Conservation (phyloP, 257 asterid species). For the Handroanthus guayacan region DNA sequence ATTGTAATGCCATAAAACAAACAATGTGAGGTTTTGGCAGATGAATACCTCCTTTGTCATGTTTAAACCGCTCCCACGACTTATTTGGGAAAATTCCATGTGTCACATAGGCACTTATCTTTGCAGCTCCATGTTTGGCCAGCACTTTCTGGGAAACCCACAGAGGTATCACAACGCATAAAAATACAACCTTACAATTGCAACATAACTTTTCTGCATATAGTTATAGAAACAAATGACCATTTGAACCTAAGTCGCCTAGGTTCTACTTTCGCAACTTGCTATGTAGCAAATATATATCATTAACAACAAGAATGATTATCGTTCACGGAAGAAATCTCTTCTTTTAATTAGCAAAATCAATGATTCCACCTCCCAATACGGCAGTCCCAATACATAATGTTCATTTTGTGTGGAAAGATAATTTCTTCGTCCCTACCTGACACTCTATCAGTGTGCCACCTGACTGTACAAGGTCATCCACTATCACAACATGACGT, state of each 20-base stretch:
- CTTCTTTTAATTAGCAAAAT: background rate
- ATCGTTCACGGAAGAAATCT: background rate
- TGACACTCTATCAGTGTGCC: constrained; percentile 92
- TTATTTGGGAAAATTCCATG: constrained; percentile 96
- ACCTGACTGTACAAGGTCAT: constrained; percentile 98
- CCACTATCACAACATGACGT: constrained; percentile 96
- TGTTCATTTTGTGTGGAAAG: background rate
- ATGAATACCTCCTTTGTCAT: constrained; percentile 73
- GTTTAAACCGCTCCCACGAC: constrained; percentile 88
- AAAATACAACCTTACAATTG: background rate
- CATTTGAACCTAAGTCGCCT: background rate
- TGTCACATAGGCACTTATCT: constrained; percentile 91
- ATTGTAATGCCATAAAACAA: constrained; percentile 1
- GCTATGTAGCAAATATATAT: constrained; percentile 7
- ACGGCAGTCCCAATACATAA: background rate
- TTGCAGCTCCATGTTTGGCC: constrained; percentile 92
- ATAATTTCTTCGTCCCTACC: constrained; percentile 50
- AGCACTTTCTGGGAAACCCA: constrained; percentile 72
- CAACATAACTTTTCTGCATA: background rate
- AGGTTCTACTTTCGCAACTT: background rate
- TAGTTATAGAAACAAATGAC: background rate
- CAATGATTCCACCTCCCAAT: background rate
- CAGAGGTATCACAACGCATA: constrained; percentile 3
- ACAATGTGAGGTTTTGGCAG: constrained; percentile 20
- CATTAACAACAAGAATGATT: constrained; percentile 5